Base-by-base conservation (phyloP, 2,329 filamentous ascomycete genomes). In the Ophiostoma sp. region DNA sequence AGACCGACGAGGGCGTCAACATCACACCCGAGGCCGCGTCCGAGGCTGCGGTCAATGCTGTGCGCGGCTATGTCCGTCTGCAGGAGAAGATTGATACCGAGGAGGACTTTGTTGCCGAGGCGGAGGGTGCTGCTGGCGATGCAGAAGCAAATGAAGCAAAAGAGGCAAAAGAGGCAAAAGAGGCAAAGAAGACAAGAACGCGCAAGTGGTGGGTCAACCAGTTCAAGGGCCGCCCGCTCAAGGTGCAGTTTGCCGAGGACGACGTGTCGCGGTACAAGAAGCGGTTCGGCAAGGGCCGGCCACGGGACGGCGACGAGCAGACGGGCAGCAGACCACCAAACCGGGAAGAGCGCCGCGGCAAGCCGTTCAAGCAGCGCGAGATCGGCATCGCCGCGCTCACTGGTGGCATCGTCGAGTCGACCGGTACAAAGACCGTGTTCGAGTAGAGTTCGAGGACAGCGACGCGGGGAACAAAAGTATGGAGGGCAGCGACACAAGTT, bases 211-310 rank as follows among this genome's bases (percentile, higher is more conserved):
- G 92, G 85, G 89, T 97, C 72, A 96, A 96, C 79, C 86, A 88
- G 74, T 84, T 97, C 68, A 82, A 90, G 66, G 93, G 93, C 41
- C 86, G 95, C 42, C 84, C 88, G 71, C 83, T 99, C 73, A 91
- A 94, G 76, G 88, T 95, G 77, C 94, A 99, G 77, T 93, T 94
- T 74, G 95, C 95, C 27, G 95, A 99, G 80, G 95, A 98, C 77
- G 87, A 93, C 69, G 88, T 92, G 73, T 87, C 87, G 45, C 83
- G 95, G 69, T 99, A 99, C 79, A 94, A 94, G 82, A 99, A 98
- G 83, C 87, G 95, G 1, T 98, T 90, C 75, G 90, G 92, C 72
- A 94, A 93, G 77, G 89, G 89, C 55, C 84, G 65, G 83, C 83
- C 65, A 83, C 83, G 80, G 27, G 80, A 79, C 70, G 65, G 79